Percentiles rank a stretch among this genome's conserved stretches.
phyloP scores from a whole-genome alignment of 495 filamentous ascomycete genomes.

The Platismatia glauca region DNA sequence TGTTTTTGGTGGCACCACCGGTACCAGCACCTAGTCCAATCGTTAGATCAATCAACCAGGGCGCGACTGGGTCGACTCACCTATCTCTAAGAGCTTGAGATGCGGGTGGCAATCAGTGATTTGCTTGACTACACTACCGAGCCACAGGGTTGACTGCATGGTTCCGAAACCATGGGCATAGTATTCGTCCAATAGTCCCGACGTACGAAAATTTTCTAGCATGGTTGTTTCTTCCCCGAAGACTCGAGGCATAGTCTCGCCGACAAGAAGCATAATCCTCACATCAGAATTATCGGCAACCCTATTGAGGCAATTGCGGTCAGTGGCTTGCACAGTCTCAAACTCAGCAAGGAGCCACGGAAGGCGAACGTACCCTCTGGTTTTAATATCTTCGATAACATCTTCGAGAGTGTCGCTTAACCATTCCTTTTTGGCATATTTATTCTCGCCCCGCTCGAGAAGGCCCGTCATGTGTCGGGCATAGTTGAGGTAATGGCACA shows the following conservation, averaged over 20 bases:
- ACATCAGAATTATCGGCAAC: not conserved
- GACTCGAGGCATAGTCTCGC: conserved; percentile 1
- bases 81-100: conserved; percentile 31
- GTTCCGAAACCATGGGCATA: conserved; percentile 15
- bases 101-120: conserved; percentile 27
- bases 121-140: conserved; percentile 26
- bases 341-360: not conserved
- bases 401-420: conserved; percentile 28
- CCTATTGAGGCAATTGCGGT: not conserved
- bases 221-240: not conserved
- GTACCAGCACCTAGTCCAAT: conserved; percentile 29
- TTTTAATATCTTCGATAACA: conserved; percentile 15
- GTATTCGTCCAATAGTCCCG: conserved; percentile 11
- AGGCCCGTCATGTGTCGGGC: conserved; percentile 7
- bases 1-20: conserved; percentile 33
- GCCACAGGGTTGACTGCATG: conserved; percentile 2
- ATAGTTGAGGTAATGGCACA: conserved; percentile 19
- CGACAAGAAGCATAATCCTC: conserved; percentile 7
- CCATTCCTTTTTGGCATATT: conserved; percentile 25
- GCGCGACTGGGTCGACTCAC: conserved; percentile 19
- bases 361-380: not conserved
- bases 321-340: not conserved
- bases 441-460: conserved; percentile 13
- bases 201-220: conserved; percentile 8
- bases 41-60: too few species aligned